Evolutionary conservation across 2,329 filamentous ascomycete genomes (phyloP).

Genomic region (Penicillium palitans): DNA sequence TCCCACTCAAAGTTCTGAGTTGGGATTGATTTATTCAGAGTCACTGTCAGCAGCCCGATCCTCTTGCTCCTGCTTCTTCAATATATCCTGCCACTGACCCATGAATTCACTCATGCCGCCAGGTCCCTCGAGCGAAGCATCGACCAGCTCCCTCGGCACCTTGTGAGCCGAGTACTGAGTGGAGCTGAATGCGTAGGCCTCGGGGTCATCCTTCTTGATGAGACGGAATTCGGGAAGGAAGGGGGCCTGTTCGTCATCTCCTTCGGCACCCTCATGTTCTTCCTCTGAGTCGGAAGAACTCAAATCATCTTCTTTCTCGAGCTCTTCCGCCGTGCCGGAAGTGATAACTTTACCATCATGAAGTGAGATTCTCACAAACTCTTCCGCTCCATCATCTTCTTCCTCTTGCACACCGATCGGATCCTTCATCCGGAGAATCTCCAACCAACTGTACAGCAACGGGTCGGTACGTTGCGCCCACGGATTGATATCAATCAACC

Average conservation of each 20-base stretch:
- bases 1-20: background rate
- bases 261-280: slow-evolving; percentile 49
- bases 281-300: slow-evolving; percentile 32
- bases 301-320: slow-evolving; percentile 32
- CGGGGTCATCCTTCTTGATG: slow-evolving; percentile 79
- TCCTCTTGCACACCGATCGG: slow-evolving; percentile 40
- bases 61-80: slow-evolving; percentile 45
- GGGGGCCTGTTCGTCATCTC: slow-evolving; percentile 52
- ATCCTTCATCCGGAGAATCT: slow-evolving; percentile 70
- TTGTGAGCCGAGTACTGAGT: slow-evolving; percentile 94
- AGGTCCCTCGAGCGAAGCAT: slow-evolving; percentile 64
- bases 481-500: slow-evolving; percentile 91
- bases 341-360: slow-evolving; percentile 23
- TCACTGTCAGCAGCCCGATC: slow-evolving; percentile 41
- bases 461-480: slow-evolving; percentile 90
- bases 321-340: slow-evolving; percentile 24
- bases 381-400: slow-evolving; percentile 32
- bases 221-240: slow-evolving; percentile 77
- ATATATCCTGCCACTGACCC: slow-evolving; percentile 67
- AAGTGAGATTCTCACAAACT: slow-evolving; percentile 40
- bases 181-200: slow-evolving; percentile 81
- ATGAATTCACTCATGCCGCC: slow-evolving; percentile 81
- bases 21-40: slow-evolving; percentile 15
- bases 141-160: slow-evolving; percentile 87
- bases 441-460: slow-evolving; percentile 84